phyloP scores from a whole-genome alignment of 164 flowering plant genomes.

The Aristolochia californica region DNA sequence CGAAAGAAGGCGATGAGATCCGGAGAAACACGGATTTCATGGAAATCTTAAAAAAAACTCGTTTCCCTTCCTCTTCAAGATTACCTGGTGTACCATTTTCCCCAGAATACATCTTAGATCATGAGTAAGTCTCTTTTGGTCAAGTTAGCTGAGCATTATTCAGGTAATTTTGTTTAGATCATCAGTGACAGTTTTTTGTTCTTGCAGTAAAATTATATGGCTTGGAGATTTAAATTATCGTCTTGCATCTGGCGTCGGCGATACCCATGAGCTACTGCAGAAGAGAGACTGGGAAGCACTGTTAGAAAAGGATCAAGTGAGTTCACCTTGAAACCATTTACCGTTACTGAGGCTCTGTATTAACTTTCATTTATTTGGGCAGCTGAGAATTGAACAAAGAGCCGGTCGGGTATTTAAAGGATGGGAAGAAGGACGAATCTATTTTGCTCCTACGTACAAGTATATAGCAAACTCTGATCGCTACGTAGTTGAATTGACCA shows the following conservation, averaged over 20 bases:
- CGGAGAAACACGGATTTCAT: conserved; percentile 61
- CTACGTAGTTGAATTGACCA: conserved; percentile 40
- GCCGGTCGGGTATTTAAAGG: conserved; percentile 73
- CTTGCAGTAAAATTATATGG: conserved; percentile 63
- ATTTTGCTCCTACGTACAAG: conserved; percentile 85
- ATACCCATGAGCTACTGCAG: conserved; percentile 40
- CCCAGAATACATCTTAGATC: conserved; percentile 44
- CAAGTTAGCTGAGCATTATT: background rate
- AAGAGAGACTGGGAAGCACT: conserved; percentile 69
- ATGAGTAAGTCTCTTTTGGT: conserved; percentile 24
- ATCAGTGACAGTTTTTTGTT: no score
- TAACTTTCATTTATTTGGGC: conserved; percentile 11
- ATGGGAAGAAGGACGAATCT: conserved; percentile 83
- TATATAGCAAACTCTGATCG: conserved; percentile 56
- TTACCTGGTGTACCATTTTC: conserved; percentile 18
- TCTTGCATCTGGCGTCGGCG: conserved; percentile 29
- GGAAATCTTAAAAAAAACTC: conserved; percentile 67
- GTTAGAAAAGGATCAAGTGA: conserved; percentile 79
- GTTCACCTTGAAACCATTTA: background rate
- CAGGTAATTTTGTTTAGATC: background rate
- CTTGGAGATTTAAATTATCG: conserved; percentile 91
- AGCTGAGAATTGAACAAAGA: conserved; percentile 62
- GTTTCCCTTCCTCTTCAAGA: conserved; percentile 35
- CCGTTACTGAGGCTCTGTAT: background rate
- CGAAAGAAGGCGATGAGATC: conserved; percentile 67